A percentile compares a stretch with the other conserved stretches of the same genome.
Conservation (phyloP, 345 rosid species). For the Pugionium dolabratum region DNA sequence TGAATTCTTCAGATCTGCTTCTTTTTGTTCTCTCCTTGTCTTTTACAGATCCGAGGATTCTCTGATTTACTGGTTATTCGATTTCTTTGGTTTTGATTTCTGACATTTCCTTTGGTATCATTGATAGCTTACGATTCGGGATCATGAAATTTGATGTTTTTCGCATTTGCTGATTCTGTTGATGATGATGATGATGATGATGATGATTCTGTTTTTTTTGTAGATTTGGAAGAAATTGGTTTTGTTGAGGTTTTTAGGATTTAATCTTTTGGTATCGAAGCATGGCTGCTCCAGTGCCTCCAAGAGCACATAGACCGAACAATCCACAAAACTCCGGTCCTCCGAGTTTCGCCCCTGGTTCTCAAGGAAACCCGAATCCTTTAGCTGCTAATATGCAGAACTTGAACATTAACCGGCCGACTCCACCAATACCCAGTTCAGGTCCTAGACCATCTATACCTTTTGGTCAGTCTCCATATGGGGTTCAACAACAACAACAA, state of each 20-base stretch:
- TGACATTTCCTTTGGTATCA: background rate
- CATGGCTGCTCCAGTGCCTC: slow-evolving; percentile 91
- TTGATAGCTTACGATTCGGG: slow-evolving; percentile 3
- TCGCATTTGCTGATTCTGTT: slow-evolving; percentile 4
- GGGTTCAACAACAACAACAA: slow-evolving; percentile 33
- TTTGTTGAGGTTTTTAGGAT: slow-evolving; percentile 17
- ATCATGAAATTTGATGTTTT: slow-evolving; percentile 2
- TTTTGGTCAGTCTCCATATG: slow-evolving; percentile 44
- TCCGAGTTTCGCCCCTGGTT: slow-evolving; percentile 52
- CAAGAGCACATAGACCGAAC: slow-evolving; percentile 77
- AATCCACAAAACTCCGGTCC: slow-evolving; percentile 43
- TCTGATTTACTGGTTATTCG: slow-evolving; percentile 21
- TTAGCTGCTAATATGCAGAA: slow-evolving; percentile 69
- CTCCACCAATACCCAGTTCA: slow-evolving; percentile 49
- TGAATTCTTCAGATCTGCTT: slow-evolving; percentile 35
- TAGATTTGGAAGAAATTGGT: background rate
- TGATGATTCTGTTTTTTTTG: background rate
- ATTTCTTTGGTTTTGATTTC: background rate
- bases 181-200: slow-evolving; percentile 20
- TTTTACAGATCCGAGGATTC: slow-evolving; percentile 35
- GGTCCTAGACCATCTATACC: slow-evolving; percentile 61
- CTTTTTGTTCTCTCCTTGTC: background rate
- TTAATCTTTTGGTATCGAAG: slow-evolving; percentile 25
- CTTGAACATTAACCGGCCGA: slow-evolving; percentile 55
- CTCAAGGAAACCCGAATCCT: slow-evolving; percentile 41